Evolutionary conservation across 2,329 filamentous ascomycete genomes (phyloP).

Genomic region (Trichoderma asperellum): DNA sequence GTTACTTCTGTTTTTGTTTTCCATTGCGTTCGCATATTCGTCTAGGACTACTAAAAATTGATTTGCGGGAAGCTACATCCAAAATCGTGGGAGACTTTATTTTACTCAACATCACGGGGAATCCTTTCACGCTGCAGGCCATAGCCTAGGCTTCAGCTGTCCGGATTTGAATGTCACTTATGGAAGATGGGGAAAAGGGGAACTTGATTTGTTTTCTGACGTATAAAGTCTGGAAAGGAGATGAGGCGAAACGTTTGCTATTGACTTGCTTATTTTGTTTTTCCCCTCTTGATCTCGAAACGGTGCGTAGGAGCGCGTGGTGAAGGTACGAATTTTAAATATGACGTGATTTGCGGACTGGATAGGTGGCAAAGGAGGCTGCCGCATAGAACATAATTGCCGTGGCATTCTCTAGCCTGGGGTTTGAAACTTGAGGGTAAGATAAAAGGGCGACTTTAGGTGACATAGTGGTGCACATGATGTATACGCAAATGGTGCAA

Average conservation of each 20-base stretch:
- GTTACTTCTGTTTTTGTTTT: background rate
- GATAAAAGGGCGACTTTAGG: background rate
- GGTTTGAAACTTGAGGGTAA: constrained; percentile 1
- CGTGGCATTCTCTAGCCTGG: background rate
- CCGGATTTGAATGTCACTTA: background rate
- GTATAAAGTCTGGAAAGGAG: constrained; percentile 18
- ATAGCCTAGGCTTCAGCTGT: background rate
- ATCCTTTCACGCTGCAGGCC: background rate
- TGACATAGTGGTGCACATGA: background rate
- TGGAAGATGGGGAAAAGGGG: constrained; percentile 4
- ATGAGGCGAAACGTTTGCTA: constrained; percentile 11
- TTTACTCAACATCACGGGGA: constrained; percentile 1
- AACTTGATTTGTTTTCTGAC: background rate
- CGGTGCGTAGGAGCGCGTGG: constrained; percentile 11
- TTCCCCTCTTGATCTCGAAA: constrained; percentile 2
- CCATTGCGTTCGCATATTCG: constrained; percentile 23
- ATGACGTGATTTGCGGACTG: constrained; percentile 12
- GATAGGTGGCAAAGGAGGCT: constrained; percentile 3
- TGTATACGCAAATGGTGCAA: background rate
- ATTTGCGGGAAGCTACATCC: constrained; percentile 12
- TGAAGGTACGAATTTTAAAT: constrained; percentile 16
- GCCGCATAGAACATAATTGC: background rate
- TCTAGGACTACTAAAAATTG: constrained; percentile 26
- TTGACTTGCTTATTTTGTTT: constrained; percentile 7
- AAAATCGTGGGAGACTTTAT: background rate